Evolutionary conservation across 345 rosid genomes (phyloP), one percentile per base, ranked within the genome.

Genomic region (Lepidium africanum): DNA sequence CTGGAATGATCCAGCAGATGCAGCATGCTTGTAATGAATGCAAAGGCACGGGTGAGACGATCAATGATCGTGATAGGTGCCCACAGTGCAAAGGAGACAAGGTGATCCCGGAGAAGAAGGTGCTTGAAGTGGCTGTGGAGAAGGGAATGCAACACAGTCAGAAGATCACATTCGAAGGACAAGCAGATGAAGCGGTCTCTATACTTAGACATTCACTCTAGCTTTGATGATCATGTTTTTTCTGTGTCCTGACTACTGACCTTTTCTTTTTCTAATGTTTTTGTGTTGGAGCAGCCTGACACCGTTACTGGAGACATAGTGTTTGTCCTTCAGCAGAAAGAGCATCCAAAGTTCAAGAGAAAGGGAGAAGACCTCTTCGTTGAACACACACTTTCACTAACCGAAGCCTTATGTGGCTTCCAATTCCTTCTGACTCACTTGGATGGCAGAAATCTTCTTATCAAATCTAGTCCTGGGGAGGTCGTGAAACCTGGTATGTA

Each of bases 1-100:
- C 89, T 63, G 79, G 84, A 27, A 86, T 84, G 91, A 84, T 86
- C 55, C 91, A 86, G 73, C 91, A 86, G 63, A 86, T 86, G 91
- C 91, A 86, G 79, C 91, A 86, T 75, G 84, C 91, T 67, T 86
- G 91, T 73, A 84, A 84, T 38, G 92, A 84, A 52, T 87, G 92
- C 50, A 84, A 79, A 73, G 92, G 92, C 23, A 83, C 89, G 11
- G 89, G 92, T 35, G 89, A 83, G 84, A 82, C 82, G 9, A 87
- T 87, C 54, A 87, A 66, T 37, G 92, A 83, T 68, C 79, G 76
- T 77, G 92, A 86, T 61, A 88, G 92, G 35, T 86, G 89, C 79
- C 79, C 87, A 5, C 87, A 77, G 21, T 87, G 89, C 80, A 87
- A 84, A 76, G 92, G 92, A 57, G 87, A 87, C 59, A 87, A 87